These are phyloP conservation scores for Pseudogymnoascus sp. DNA, from an alignment of 2,329 filamentous ascomycete species.

Conservation along the genomic window DNA sequence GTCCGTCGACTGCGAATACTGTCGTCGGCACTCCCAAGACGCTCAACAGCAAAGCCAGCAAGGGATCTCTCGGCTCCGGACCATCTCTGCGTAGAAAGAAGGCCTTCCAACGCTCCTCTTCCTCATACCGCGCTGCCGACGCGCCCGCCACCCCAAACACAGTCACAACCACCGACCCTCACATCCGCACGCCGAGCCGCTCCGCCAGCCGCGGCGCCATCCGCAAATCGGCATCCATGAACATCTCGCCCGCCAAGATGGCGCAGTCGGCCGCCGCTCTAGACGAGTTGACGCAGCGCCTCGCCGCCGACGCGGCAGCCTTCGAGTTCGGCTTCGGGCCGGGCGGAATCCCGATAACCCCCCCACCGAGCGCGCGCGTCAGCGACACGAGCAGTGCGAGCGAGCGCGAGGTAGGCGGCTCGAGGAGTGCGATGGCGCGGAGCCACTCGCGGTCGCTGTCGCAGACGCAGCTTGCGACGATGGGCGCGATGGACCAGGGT, in stretches of 20 bases:
- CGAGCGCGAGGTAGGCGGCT: neutral
- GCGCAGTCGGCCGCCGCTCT: constrained; percentile 37
- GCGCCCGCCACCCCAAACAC: neutral
- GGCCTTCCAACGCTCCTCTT: neutral
- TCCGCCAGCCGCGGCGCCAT: neutral
- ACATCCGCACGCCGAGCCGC: neutral
- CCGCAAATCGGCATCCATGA: neutral
- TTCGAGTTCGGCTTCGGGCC: constrained; percentile 41
- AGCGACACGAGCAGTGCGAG: neutral
- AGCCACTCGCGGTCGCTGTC: neutral
- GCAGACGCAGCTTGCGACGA: neutral
- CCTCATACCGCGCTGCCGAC: neutral
- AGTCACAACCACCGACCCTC: neutral
- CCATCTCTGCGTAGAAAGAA: neutral
- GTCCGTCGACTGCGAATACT: constrained; percentile 18
- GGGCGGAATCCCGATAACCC: constrained; percentile 35
- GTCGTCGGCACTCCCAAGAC: constrained; percentile 18
- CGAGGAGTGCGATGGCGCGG: neutral
- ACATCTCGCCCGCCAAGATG: constrained; percentile 45
- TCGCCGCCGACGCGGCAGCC: constrained; percentile 33
- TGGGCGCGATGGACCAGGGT: neutral
- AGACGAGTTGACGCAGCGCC: constrained; percentile 43
- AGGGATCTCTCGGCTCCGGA: constrained; percentile 9
- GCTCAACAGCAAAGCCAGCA: constrained; percentile 13
- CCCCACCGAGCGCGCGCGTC: constrained; percentile 36